Percentiles rank a stretch among this genome's conserved stretches.
phyloP scores from a whole-genome alignment of 2,329 filamentous ascomycete genomes.

The Venturia aucupariae region DNA sequence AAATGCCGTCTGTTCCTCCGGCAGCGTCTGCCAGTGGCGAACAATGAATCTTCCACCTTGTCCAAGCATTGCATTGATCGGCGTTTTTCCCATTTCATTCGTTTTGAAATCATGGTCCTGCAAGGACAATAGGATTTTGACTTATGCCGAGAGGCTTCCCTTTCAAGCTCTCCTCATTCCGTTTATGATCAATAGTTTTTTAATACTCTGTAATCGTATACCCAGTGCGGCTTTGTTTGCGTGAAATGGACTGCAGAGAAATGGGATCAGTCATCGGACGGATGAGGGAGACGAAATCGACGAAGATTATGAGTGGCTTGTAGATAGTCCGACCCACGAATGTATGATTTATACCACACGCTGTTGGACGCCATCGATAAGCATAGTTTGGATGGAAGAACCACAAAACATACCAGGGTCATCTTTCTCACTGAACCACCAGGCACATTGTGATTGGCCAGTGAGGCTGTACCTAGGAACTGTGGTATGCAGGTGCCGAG shows the following conservation, averaged over 20 bases:
- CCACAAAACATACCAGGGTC: too few relatives aligned
- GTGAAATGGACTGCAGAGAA: background rate
- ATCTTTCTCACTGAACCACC: too few relatives aligned
- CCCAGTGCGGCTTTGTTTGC: constrained; percentile 1
- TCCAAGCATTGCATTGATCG: background rate
- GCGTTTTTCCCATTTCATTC: constrained; percentile 3
- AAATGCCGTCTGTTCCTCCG: constrained; percentile 17
- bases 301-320: background rate
- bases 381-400: too few relatives aligned
- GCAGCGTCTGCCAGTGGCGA: background rate
- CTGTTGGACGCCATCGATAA: background rate
- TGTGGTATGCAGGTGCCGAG: too few relatives aligned
- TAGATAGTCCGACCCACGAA: background rate
- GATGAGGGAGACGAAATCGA: background rate
- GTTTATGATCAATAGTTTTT: background rate
- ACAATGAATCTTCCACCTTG: background rate
- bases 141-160: background rate
- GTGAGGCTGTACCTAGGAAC: background rate
- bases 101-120: background rate
- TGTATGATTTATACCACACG: background rate
- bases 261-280: background rate
- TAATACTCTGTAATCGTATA: background rate
- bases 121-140: background rate
- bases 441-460: background rate
- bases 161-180: background rate